Percentiles rank a stretch among this genome's conserved stretches.
Evolutionary conservation across 768 basidiomycete genomes (phyloP).

Genomic region (Mrakia hoshinonis): DNA sequence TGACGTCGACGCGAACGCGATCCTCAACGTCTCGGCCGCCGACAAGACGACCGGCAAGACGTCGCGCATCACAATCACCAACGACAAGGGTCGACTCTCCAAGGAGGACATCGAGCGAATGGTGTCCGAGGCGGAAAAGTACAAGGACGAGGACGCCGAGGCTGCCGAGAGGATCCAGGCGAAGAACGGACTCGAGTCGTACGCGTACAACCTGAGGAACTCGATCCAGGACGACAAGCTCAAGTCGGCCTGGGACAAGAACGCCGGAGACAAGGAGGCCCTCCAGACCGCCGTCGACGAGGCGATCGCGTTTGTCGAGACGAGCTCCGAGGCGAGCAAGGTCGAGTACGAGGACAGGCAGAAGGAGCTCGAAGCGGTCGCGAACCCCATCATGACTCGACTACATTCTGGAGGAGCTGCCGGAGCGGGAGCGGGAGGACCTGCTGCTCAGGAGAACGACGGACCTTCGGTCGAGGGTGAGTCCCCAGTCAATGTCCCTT

Average conservation of each 20-base stretch:
- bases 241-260: slow-evolving; percentile 49
- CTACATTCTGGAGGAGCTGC: not conserved
- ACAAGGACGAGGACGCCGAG: slow-evolving; percentile 57
- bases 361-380: slow-evolving; percentile 79
- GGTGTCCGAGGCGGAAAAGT: slow-evolving; percentile 64
- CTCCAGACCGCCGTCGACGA: slow-evolving; percentile 73
- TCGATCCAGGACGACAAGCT: slow-evolving; percentile 77
- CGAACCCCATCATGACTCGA: slow-evolving; percentile 50
- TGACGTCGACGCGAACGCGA: slow-evolving; percentile 92
- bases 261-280: slow-evolving; percentile 72
- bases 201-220: slow-evolving; percentile 89
- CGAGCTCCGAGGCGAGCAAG: slow-evolving; percentile 78
- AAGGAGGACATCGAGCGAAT: slow-evolving; percentile 98
- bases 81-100: slow-evolving; percentile 92
- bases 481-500: not conserved
- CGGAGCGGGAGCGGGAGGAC: not conserved
- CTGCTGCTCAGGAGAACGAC: not conserved
- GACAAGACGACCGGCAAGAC: slow-evolving; percentile 98
- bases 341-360: slow-evolving; percentile 88
- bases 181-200: slow-evolving; percentile 90
- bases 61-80: slow-evolving; percentile 85
- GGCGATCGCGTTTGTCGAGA: slow-evolving; percentile 73
- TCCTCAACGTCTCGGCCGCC: slow-evolving; percentile 85
- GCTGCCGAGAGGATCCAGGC: slow-evolving; percentile 70
- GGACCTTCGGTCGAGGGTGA: not conserved